Base-by-base conservation (phyloP, 305 asterid genomes). In the Fraxinus platypoda region DNA sequence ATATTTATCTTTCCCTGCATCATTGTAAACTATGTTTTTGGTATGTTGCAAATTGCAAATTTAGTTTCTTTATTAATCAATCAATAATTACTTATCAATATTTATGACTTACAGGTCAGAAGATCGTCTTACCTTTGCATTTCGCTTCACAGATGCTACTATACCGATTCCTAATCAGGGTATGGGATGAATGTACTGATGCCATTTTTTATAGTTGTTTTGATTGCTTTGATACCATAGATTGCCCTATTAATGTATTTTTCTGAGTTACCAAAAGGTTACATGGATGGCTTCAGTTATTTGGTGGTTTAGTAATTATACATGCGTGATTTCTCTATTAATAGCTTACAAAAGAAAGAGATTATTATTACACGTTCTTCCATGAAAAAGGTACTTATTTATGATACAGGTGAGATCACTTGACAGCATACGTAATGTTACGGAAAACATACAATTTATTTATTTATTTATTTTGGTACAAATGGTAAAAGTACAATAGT, bases 101-200 rank as follows among this genome's bases (percentile, higher is more conserved):
- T 46, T 49, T 46, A 74, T 86, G 77, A 82, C 79, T 85, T 83
- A 68, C 93, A 97, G 99, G 88, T 91, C 97, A 81, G 98, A 95
- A 88, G 99, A 95, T 91, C 97, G 98, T 85, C 93, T 95, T 74
- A 95, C 96, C 64, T 97, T 97, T 81, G 95, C 97, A 59, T 97
- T 97, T 85, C 98, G 99, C 86, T 95, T 97, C 90, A 93, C 98
- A 43, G 99, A 97, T 84, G 91, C 96, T 86, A 91, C 95, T 80
- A 30, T 89, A 76, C 93, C 98, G 81, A 76, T 88, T 84, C 91
- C 97, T 43, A 93, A 90, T 86, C 97, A 95, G 90, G 99, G 98
- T 97, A 91, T 78, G 93, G 81, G 79, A 71, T 59, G 75, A 80
- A 17, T 78, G 78, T 80, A 38, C 85, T 79, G 15, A 49, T 86